phyloP scores from a whole-genome alignment of 805 yeast genomes.

The Candida nanaspora region DNA sequence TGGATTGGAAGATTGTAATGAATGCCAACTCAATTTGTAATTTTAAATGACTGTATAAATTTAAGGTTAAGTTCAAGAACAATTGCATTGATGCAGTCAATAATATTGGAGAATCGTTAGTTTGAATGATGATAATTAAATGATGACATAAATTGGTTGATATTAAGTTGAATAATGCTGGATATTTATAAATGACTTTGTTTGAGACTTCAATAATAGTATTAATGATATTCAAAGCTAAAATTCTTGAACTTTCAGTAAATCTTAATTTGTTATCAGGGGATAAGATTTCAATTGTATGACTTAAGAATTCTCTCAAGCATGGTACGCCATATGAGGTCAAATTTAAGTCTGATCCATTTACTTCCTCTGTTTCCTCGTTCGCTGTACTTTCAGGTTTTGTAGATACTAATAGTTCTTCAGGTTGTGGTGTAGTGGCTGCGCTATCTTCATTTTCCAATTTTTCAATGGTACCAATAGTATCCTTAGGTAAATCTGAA shows the following conservation, averaged over 20 bases:
- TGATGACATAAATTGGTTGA: constrained; percentile 84
- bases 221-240: constrained; percentile 70
- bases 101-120: constrained; percentile 62
- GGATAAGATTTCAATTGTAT: constrained; percentile 71
- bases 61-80: constrained; percentile 63
- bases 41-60: constrained; percentile 58
- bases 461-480: constrained; percentile 41
- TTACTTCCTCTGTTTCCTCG: background rate
- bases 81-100: constrained; percentile 71
- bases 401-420: constrained; percentile 4
- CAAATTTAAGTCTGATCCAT: constrained; percentile 14
- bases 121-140: constrained; percentile 70
- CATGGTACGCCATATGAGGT: constrained; percentile 58
- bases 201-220: constrained; percentile 83
- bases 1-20: constrained; percentile 48
- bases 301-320: constrained; percentile 67
- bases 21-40: constrained; percentile 76
- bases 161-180: constrained; percentile 57
- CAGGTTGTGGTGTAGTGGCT: background rate
- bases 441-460: constrained; percentile 3
- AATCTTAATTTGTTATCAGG: constrained; percentile 80
- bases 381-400: constrained; percentile 3
- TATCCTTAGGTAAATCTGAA: constrained; percentile 44
- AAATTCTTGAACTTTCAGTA: constrained; percentile 78
- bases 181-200: constrained; percentile 48